These are phyloP conservation scores for Leccinum aurantiacum DNA, from an alignment of 768 basidiomycete species.

Conservation along the genomic window DNA sequence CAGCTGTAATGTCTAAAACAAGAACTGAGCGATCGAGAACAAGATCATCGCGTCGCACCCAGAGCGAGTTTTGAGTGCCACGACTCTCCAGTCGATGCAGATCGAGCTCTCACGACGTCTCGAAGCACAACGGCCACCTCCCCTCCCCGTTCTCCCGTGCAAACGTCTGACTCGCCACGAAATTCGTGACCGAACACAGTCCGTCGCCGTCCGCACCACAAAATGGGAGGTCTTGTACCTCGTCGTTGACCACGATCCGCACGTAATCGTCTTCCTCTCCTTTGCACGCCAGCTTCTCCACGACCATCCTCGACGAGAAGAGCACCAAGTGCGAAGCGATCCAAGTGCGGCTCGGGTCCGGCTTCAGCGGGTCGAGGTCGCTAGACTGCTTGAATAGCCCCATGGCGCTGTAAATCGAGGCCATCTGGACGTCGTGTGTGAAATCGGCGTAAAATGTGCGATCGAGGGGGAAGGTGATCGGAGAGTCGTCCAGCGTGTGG, in stretches of 20 bases:
- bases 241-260: not conserved
- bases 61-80: not conserved
- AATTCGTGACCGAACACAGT: not conserved
- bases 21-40: no score
- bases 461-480: conserved; percentile 69
- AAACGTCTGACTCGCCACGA: not conserved
- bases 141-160: not conserved
- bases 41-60: no score
- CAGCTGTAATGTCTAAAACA: no score
- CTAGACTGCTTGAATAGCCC: conserved; percentile 46
- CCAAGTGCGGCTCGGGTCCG: conserved; percentile 44
- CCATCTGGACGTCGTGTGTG: conserved; percentile 82
- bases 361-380: conserved; percentile 11
- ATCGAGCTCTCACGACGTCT: not conserved
- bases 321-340: conserved; percentile 59
- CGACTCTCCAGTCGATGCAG: not conserved
- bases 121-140: not conserved
- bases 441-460: conserved; percentile 75
- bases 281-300: conserved; percentile 61
- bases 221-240: not conserved
- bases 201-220: not conserved
- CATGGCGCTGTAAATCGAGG: conserved; percentile 65
- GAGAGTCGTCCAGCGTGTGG: conserved; percentile 61
- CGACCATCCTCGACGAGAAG: conserved; percentile 68
- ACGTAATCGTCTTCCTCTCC: conserved; percentile 44